These are phyloP conservation scores for Colletotrichum lentis DNA, from an alignment of 2,329 filamentous ascomycete species.

Conservation along the genomic window DNA sequence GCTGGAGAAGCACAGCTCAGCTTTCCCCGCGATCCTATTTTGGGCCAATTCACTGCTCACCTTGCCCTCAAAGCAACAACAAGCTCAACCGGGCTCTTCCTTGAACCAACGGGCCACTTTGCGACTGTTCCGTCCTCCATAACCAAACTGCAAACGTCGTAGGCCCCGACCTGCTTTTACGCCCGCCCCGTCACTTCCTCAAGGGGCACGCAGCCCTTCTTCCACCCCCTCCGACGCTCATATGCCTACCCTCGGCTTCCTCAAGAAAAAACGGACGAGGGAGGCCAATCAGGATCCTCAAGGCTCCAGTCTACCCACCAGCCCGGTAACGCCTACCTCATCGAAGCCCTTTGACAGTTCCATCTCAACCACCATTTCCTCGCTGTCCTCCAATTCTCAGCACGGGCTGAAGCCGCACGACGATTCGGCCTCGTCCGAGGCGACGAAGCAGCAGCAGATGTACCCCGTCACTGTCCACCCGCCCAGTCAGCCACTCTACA, in stretches of 20 bases:
- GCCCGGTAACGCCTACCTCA: slow-evolving; percentile 67
- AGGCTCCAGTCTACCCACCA: slow-evolving; percentile 70
- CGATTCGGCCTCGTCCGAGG: slow-evolving; percentile 34
- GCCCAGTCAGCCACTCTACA: slow-evolving; percentile 45
- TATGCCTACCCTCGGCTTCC: slow-evolving; percentile 95
- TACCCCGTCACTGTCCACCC: slow-evolving; percentile 45
- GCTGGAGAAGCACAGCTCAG: slow-evolving; percentile 6
- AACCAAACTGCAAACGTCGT: slow-evolving; percentile 36
- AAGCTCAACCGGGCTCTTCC: slow-evolving; percentile 29
- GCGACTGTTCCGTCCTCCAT: slow-evolving; percentile 31
- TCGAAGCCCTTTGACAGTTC: slow-evolving; percentile 59
- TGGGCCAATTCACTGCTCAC: slow-evolving; percentile 26
- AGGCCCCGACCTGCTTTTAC: slow-evolving; percentile 28
- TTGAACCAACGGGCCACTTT: slow-evolving; percentile 36
- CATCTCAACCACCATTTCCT: slow-evolving; percentile 40
- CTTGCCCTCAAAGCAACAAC: slow-evolving; percentile 4
- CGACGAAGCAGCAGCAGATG: slow-evolving; percentile 46
- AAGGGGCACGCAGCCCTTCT: slow-evolving; percentile 40
- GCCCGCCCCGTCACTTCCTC: slow-evolving; percentile 19
- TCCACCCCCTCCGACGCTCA: slow-evolving; percentile 43
- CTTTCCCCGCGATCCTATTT: slow-evolving; percentile 28
- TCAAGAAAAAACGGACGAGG: slow-evolving; percentile 99
- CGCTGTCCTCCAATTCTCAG: slow-evolving; percentile 38
- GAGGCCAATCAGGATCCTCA: slow-evolving; percentile 79
- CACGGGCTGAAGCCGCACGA: slow-evolving; percentile 38